A percentile compares a stretch with the other conserved stretches of the same genome.
These are phyloP conservation scores for Syzygium aqueum DNA, from an alignment of 345 rosid genomes.

Conservation along the genomic window DNA sequence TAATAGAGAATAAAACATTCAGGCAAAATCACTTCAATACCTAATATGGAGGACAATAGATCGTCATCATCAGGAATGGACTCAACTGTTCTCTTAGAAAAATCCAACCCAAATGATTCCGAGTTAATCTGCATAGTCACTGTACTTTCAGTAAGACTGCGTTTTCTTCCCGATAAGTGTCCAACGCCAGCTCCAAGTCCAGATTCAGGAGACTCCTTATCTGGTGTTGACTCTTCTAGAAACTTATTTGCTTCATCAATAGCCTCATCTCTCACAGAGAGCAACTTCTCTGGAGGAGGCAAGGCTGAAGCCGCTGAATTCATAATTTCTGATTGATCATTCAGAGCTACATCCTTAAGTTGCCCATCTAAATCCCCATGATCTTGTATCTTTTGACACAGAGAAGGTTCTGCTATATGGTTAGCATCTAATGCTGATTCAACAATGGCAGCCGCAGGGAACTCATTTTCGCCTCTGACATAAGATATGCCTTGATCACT, in stretches of 20 bases:
- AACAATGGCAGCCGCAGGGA: slow-evolving; percentile 10
- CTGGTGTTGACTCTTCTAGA: slow-evolving; percentile 53
- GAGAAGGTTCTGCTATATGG: slow-evolving; percentile 26
- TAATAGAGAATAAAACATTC: not conserved
- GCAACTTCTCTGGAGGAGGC: slow-evolving; percentile 75
- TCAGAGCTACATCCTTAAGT: slow-evolving; percentile 13
- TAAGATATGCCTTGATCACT: slow-evolving; percentile 6
- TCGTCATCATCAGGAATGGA: slow-evolving; percentile 95
- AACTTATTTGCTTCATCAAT: slow-evolving; percentile 39
- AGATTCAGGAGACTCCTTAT: slow-evolving; percentile 31
- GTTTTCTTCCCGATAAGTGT: slow-evolving; percentile 57
- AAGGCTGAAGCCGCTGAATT: slow-evolving; percentile 27
- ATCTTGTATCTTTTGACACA: slow-evolving; percentile 25
- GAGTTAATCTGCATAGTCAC: slow-evolving; percentile 56
- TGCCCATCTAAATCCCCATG: slow-evolving; percentile 23
- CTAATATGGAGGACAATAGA: slow-evolving; percentile 88
- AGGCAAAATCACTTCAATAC: slow-evolving; percentile 24
- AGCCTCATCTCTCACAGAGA: slow-evolving; percentile 38
- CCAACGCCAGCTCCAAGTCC: slow-evolving; percentile 30
- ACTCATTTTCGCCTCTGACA: slow-evolving; percentile 18
- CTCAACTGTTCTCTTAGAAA: slow-evolving; percentile 45
- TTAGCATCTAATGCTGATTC: slow-evolving; percentile 18
- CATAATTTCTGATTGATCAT: slow-evolving; percentile 28
- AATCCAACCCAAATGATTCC: slow-evolving; percentile 55
- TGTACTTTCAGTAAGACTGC: slow-evolving; percentile 69